These are phyloP conservation scores for Atkinsonella hypoxylon DNA, from an alignment of 2,329 filamentous ascomycete species.

Conservation along the genomic window DNA sequence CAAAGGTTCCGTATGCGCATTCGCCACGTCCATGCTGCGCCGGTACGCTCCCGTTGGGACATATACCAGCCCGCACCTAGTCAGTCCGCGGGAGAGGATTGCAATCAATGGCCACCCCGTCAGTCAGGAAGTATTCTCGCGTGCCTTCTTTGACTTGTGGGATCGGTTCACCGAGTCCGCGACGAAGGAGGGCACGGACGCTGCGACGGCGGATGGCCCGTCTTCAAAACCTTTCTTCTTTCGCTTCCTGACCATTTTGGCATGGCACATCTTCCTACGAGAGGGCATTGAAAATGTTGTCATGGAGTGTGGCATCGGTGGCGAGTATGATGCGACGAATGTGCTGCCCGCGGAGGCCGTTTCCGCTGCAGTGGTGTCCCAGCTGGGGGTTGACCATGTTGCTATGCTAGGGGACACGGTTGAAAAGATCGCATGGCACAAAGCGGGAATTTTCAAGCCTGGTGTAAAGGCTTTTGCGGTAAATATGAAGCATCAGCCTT, in stretches of 20 bases:
- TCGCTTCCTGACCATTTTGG: slow-evolving; percentile 79
- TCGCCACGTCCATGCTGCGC: slow-evolving; percentile 66
- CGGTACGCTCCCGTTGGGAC: slow-evolving; percentile 48
- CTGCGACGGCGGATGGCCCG: slow-evolving; percentile 39
- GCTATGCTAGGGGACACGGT: slow-evolving; percentile 69
- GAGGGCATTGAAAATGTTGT: slow-evolving; percentile 70
- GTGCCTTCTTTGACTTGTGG: slow-evolving; percentile 79
- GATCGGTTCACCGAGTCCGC: slow-evolving; percentile 40
- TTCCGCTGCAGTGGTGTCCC: slow-evolving; percentile 62
- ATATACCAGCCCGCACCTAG: slow-evolving; percentile 77
- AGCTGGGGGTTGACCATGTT: slow-evolving; percentile 76
- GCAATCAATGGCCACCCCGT: slow-evolving; percentile 64
- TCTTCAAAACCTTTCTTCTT: slow-evolving; percentile 80
- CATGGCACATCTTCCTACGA: slow-evolving; percentile 67
- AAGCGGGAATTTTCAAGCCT: slow-evolving; percentile 72
- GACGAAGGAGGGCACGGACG: slow-evolving; percentile 16
- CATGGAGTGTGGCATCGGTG: slow-evolving; percentile 88
- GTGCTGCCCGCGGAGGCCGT: slow-evolving; percentile 54
- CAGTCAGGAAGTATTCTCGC: slow-evolving; percentile 54
- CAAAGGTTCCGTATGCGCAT: slow-evolving; percentile 81
- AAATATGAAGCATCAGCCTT: slow-evolving; percentile 17
- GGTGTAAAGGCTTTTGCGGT: slow-evolving; percentile 31
- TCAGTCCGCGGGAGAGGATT: slow-evolving; percentile 76
- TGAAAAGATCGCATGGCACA: slow-evolving; percentile 80
- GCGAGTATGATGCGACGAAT: slow-evolving; percentile 88